Percentiles rank a stretch among this genome's conserved stretches.
Conservation (phyloP, 352 stramenopile genomes). For the Phytopythium mirpurense region DNA sequence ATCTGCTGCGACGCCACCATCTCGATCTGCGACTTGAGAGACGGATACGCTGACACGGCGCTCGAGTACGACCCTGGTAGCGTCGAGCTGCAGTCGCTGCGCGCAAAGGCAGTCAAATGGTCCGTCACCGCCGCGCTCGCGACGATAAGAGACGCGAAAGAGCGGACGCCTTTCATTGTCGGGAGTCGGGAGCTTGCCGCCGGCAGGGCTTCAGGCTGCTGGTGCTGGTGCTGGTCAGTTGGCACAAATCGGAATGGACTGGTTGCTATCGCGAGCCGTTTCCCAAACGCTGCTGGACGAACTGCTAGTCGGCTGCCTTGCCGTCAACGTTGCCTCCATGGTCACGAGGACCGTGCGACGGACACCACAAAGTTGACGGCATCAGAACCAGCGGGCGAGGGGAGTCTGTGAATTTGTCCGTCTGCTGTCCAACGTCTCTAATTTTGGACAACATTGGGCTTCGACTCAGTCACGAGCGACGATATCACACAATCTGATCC, state of each 20-base stretch:
- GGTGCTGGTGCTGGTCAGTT: background rate
- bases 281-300: background rate
- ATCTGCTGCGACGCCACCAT: slow-evolving; percentile 24
- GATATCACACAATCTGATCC: slow-evolving; percentile 2
- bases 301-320: background rate
- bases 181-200: background rate
- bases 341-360: background rate
- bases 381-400: background rate
- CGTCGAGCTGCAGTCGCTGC: background rate
- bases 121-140: background rate
- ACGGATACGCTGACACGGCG: slow-evolving; percentile 22
- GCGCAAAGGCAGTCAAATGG: background rate
- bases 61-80: background rate
- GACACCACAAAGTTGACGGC: background rate
- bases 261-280: background rate
- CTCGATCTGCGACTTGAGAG: slow-evolving; percentile 32
- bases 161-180: background rate
- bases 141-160: background rate
- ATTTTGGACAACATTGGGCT: background rate
- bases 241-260: background rate
- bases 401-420: no score
- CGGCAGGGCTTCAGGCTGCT: background rate
- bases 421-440: no score
- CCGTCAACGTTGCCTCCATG: background rate
- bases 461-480: background rate